Evolutionary conservation across 2,329 filamentous ascomycete species (phyloP), one percentile per base, ranked within the genome.

Genomic region (Ophiostoma populinum): DNA sequence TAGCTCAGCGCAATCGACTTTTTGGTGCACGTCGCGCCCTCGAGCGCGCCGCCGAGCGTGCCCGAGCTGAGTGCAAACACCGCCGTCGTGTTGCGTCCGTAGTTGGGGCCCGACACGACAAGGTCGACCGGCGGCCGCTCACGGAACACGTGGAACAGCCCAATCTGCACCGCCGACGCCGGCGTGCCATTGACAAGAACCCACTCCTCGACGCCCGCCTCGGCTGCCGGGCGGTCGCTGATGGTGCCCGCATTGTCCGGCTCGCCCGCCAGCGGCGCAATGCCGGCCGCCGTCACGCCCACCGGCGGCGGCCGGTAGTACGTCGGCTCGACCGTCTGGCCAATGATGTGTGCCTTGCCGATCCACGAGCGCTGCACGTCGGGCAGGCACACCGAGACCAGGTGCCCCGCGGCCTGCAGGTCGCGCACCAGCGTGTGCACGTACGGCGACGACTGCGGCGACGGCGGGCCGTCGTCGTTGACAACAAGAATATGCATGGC

Each of bases 331-430:
- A 92, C 70, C 8, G 80, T 80, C 53, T 87, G 78, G 38, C 86
- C 86, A 48, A 95, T 85, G 50, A 95, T 80, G 56, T 95, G 90
- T 3, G 90, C 90, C 63, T 98, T 98, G 47, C 86, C 86, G 49
- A 98, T 95, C 90, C 90, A 98, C 38, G 85, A 93, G 42, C 87
- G 75, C 58, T 98, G 90, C 6, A 76, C 77, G 54, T 94, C 73
- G 2, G 90, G 90, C 11, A 98, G 70, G 43, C 90, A 79, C 33
- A 98, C 86, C 7, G 83, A 92, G 41, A 95, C 82, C n/a, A 62
- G 66, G 56, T 94, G 87, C 7, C 85, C 85, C 21, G 77, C 73
- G 38, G 63, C 56, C 52, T 83, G 73, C 34, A 90, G 73, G 35
- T 69, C 67, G 41, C 70, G 62, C 28, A 86, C 67, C 39, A 87